Percentiles rank a stretch among this genome's conserved stretches.
Evolutionary conservation across 768 basidiomycete genomes (phyloP).

Genomic region (Tulasnella sp.): DNA sequence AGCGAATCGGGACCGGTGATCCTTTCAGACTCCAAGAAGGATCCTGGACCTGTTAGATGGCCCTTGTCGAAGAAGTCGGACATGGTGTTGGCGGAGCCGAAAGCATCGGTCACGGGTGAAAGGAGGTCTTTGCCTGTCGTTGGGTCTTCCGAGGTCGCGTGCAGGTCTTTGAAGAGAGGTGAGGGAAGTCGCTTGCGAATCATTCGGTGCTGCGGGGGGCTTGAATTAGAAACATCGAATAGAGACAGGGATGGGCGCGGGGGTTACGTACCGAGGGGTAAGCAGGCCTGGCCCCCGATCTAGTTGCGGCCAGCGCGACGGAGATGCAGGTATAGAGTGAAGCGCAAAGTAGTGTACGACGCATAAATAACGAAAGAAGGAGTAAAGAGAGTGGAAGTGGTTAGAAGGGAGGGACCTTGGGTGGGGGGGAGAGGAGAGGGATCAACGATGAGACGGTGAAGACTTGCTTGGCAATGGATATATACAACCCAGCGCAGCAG

Average conservation of each 20-base stretch:
- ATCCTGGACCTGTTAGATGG: slow-evolving; percentile 1
- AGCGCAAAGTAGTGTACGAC: background rate
- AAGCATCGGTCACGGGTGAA: background rate
- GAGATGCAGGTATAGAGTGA: background rate
- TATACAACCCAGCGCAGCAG: background rate
- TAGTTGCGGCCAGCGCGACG: slow-evolving; percentile 18
- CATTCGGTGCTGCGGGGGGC: slow-evolving; percentile 17
- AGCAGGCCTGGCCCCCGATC: background rate
- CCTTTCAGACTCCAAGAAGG: background rate
- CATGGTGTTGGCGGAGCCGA: slow-evolving; percentile 9
- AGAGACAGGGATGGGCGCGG: background rate
- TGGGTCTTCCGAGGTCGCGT: slow-evolving; percentile 12
- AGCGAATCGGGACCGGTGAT: slow-evolving; percentile 13
- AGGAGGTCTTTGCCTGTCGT: slow-evolving; percentile 17
- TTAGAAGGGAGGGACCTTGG: background rate
- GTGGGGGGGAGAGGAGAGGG: background rate
- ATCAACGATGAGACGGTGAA: background rate
- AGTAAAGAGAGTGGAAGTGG: background rate
- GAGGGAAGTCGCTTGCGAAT: slow-evolving; percentile 20
- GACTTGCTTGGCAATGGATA: background rate
- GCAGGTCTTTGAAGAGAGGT: slow-evolving; percentile 15
- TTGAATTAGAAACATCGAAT: background rate
- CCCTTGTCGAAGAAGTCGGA: slow-evolving; percentile 6
- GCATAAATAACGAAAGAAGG: background rate
- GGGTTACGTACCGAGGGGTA: background rate